Evolutionary conservation across 116 monocot genomes (phyloP), one percentile per base, ranked within the genome.

Genomic region (Trichopus zeylanicus): DNA sequence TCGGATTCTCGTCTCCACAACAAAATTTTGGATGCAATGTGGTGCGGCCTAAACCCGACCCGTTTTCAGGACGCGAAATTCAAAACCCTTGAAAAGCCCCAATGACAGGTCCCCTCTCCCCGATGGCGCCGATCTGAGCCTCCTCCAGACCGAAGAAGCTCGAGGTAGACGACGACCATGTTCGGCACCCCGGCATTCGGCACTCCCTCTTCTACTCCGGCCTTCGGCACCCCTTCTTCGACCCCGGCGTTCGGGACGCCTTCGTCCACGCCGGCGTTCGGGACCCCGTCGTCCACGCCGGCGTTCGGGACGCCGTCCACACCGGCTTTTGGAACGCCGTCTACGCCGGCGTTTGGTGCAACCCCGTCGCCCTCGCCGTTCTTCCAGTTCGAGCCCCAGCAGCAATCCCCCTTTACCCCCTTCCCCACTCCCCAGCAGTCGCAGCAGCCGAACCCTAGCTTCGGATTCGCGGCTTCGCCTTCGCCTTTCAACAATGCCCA

Each of bases 131-230:
- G 42, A 1, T 42, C 3, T 42, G 12, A 42, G n/a, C 8, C 37
- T 0, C n/a, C n/a, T n/a, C 13, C 42, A n/a, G n/a, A 42, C 3
- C 7, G 12, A 42, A 42, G 42, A n/a, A 42, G 13, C 42, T 3
- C 13, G 42, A n/a, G n/a, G n/a, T n/a, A n/a, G n/a, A n/a, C n/a
- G n/a, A 42, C 3, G n/a, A 56, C 52, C 21, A 63, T 63, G 53
- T 79, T 74, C 46, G 70, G 70, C 2, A 76, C 56, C 2, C 75
- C 75, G 26, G 63, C 72, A 18, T 78, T 78, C 38, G 78, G 78
- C 15, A 57, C 73, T 3, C 65, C 73, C 3, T 58, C 69, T 0
- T 51, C 75, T 0, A 55, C 74, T 4, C 67, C 75, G 25, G 57
- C 75, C 21, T 80, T 80, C 57, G 75, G 67, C 0, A 55, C 80